Base-by-base conservation (phyloP, 2,329 filamentous ascomycete genomes). In the Aspergillus sp. region DNA sequence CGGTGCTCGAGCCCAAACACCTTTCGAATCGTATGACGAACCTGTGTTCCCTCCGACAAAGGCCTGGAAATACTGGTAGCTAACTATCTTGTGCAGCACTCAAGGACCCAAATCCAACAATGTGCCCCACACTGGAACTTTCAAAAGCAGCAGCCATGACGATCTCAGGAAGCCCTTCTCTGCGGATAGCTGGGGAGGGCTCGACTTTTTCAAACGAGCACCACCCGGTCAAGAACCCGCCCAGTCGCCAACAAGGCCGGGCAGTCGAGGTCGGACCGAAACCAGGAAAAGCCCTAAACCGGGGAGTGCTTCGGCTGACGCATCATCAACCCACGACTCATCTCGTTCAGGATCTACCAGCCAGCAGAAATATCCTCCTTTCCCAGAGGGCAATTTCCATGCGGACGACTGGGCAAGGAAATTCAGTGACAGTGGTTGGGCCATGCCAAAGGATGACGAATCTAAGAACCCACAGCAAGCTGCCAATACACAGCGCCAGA, bases 91-190 rank as follows among this genome's bases (percentile, higher is more conserved):
- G 26, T 61, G 54, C 49, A 63, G 63, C 32, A 32, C 62, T 14
- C 29, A 51, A 24, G 50, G 49, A 16, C 47, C 60, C 36, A 58
- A 52, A 18, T 6, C 49, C 11, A 57, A 24, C 46, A 18, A 18
- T 18, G 16, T 56, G 54, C 53, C 52, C 52, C n/a, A 54, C 52
- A 49, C 53, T 54, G 59, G 66, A 39, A 57, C 65, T 18, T 69
- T 69, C 39, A 76, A 71, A 50, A 74, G 71, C 49, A 74, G 67
- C 46, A 75, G 70, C 56, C 68, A 76, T 55, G 71, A 68, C 47
- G 62, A 68, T 49, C 52, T 75, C 49, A 73, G 73, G 29, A 75
- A 75, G 32, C 73, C 73, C 50, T 81, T 81, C 52, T 77, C 76
- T 5, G 75, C 77, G 1, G 71, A 72, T 12, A 75, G 77, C 20